Base-by-base conservation (phyloP, 345 rosid genomes). In the Capsella bursapastoris region DNA sequence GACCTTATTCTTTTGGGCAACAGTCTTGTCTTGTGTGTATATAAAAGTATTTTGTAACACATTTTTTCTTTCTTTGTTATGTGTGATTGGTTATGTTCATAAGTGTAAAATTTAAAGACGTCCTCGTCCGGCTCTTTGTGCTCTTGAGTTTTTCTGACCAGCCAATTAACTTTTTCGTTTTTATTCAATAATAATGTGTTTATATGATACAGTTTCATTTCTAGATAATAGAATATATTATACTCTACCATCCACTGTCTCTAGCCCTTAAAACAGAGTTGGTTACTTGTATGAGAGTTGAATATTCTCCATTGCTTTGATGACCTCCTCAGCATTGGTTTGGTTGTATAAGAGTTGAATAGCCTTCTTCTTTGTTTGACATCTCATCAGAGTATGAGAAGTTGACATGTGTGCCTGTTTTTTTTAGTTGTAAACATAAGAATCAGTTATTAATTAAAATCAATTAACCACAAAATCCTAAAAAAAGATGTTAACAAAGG, bases 21-120 rank as follows among this genome's bases (percentile, higher is more conserved):
- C 58, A 40, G 47, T 75, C 48, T 55, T 63, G 47, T 75, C 48
- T 55, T 63, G 80, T 76, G 75, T 76, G 80, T 70, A 70, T 63
- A 68, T 75, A 75, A n/a, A 61, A 49, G n/a, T 62, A n/a, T n/a
- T 34, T 56, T 75, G 79, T 70, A 62, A 62, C 16, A 35, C 41
- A 9, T 25, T 14, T 37, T 38, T 34, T 45, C 56, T 47, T 25
- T 14, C 28, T 38, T 34, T 45, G 56, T 47, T 12, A 8, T 52
- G 75, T 53, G 79, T 43, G 69, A 35, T 61, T 69, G 43, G 43
- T 40, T 40, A 40, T 69, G 70, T 52, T 69, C 53, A 67, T 50
- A 66, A 22, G 49, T 40, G 48, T 38, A 3, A 44, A 68, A 82
- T 37, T 28, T 35, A 7, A 57, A 35, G 41, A 7, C 41, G 41